Conservation (phyloP, 2,329 filamentous ascomycete genomes). For the Aschersonia sp. region DNA sequence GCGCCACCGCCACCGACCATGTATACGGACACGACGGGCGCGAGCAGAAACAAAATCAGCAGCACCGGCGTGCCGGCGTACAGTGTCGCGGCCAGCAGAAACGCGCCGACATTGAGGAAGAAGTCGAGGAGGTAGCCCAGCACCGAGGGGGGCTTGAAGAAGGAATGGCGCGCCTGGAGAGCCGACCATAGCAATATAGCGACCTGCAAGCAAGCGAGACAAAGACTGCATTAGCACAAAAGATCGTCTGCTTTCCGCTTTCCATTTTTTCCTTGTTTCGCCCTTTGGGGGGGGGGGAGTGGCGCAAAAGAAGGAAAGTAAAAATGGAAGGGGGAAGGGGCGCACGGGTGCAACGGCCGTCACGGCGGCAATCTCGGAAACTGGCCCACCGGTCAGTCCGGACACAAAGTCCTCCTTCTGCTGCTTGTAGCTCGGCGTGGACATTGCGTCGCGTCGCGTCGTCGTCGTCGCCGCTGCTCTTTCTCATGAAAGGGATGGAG, state of each 20-base stretch:
- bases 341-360: slow-evolving; percentile 71
- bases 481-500: not conserved
- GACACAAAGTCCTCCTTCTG: slow-evolving; percentile 94
- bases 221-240: too few species aligned
- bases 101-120: slow-evolving; percentile 68
- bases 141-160: slow-evolving; percentile 64
- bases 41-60: slow-evolving; percentile 58
- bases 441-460: slow-evolving; percentile 12
- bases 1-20: slow-evolving; percentile 23
- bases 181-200: slow-evolving; percentile 78
- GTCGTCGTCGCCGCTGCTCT: not conserved
- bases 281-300: not conserved
- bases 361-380: slow-evolving; percentile 77
- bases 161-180: slow-evolving; percentile 67
- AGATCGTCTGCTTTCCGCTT: not conserved
- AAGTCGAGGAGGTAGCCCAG: slow-evolving; percentile 66
- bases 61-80: slow-evolving; percentile 65
- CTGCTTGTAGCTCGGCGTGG: slow-evolving; percentile 59
- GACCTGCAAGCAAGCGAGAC: slow-evolving; percentile 34
- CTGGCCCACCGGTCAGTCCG: slow-evolving; percentile 68
- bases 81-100: slow-evolving; percentile 73
- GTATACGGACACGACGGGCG: slow-evolving; percentile 53
- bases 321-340: not conserved
- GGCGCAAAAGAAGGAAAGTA: not conserved
- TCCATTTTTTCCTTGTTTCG: not conserved